Conservation (phyloP, 2,329 filamentous ascomycete species). For the Nemania serpens region DNA sequence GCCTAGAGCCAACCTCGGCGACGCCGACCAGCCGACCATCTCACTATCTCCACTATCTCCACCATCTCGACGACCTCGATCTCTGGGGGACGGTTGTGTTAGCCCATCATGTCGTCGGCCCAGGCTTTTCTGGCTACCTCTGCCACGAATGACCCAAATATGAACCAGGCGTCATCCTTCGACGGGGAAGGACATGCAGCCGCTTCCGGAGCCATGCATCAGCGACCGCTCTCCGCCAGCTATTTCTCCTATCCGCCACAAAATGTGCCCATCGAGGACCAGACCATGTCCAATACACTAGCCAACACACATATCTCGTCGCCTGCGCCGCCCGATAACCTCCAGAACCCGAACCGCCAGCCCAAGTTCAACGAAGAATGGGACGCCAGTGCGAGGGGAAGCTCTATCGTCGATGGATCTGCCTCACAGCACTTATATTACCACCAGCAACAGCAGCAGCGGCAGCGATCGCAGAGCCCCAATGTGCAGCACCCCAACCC, state of each 20-base stretch:
- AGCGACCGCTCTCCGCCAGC: slow-evolving; percentile 30
- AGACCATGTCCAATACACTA: slow-evolving; percentile 45
- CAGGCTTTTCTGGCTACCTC: slow-evolving; percentile 27
- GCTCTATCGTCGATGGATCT: slow-evolving; percentile 62
- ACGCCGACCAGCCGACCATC: slow-evolving; percentile 4
- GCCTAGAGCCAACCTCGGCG: slow-evolving; percentile 1
- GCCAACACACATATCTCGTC: slow-evolving; percentile 44
- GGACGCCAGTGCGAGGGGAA: slow-evolving; percentile 69
- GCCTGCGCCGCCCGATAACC: slow-evolving; percentile 32
- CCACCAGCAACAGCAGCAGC: slow-evolving; percentile 26
- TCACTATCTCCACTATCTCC: no score
- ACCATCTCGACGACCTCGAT: slow-evolving; percentile 12
- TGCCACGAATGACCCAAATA: slow-evolving; percentile 25
- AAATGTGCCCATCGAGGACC: slow-evolving; percentile 37
- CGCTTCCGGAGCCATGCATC: slow-evolving; percentile 22
- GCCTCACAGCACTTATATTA: slow-evolving; percentile 29
- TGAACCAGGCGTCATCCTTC: slow-evolving; percentile 28
- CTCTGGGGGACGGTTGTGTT: slow-evolving; percentile 22
- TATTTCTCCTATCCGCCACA: slow-evolving; percentile 40
- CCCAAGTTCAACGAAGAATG: slow-evolving; percentile 72
- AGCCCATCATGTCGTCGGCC: slow-evolving; percentile 32
- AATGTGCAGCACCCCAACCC: slow-evolving; percentile 66
- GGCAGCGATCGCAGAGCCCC: slow-evolving; percentile 34
- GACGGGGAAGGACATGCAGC: slow-evolving; percentile 23
- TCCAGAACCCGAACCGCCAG: slow-evolving; percentile 35